These are phyloP conservation scores for Alternaria postmessia DNA, from an alignment of 2,329 filamentous ascomycete species.

Conservation along the genomic window DNA sequence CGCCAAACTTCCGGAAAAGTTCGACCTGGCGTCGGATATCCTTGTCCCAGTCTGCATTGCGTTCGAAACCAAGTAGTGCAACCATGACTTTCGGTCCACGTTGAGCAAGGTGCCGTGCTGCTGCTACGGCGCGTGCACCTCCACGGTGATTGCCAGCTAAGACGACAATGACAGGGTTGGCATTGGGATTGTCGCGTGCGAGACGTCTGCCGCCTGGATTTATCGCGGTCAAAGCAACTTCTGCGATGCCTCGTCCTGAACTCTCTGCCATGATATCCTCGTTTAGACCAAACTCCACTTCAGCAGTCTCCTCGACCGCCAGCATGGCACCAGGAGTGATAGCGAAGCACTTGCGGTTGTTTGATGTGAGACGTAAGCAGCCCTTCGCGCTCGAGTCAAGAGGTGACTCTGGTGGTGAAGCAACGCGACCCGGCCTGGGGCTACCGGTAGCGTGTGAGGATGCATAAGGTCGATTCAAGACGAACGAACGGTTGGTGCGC, in stretches of 20 bases:
- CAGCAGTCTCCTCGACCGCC: constrained; percentile 89
- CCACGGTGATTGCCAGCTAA: constrained; percentile 96
- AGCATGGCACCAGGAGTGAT: constrained; percentile 82
- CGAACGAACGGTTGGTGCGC: constrained; percentile 42
- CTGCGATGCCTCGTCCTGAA: constrained; percentile 85
- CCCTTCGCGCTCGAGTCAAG: constrained; percentile 38
- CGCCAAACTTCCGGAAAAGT: constrained; percentile 84
- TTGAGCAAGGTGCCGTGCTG: constrained; percentile 85
- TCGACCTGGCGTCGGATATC: constrained; percentile 82
- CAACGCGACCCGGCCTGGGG: constrained; percentile 43
- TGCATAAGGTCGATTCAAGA: constrained; percentile 43
- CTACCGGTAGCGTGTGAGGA: constrained; percentile 50
- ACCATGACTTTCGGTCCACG: constrained; percentile 82
- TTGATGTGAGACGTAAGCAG: constrained; percentile 62
- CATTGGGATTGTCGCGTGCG: constrained; percentile 56
- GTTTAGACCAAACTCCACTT: constrained; percentile 83
- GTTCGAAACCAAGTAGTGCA: constrained; percentile 84
- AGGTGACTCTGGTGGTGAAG: constrained; percentile 50
- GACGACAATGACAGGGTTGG: constrained; percentile 71
- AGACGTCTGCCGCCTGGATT: constrained; percentile 65
- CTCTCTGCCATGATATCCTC: constrained; percentile 94
- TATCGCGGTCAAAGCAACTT: constrained; percentile 77
- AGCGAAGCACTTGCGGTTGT: constrained; percentile 64
- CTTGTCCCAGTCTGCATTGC: constrained; percentile 80
- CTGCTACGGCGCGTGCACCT: constrained; percentile 83